Conservation (phyloP, 2,329 filamentous ascomycete species). For the Dissoconium aciculare region DNA sequence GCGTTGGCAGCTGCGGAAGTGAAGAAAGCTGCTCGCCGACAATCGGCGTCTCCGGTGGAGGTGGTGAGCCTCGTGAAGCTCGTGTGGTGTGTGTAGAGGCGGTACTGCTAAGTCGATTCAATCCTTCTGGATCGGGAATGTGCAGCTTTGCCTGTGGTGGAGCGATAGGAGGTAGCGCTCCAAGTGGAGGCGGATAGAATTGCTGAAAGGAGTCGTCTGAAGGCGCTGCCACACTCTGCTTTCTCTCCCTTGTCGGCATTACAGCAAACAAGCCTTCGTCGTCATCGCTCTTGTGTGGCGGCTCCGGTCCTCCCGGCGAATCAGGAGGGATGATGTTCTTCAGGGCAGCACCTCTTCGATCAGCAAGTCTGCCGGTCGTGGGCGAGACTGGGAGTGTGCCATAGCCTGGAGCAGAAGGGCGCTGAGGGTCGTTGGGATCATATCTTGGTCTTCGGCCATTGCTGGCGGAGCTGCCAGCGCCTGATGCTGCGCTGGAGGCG, state of each 20-base stretch:
- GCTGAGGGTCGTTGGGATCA: conserved; percentile 34
- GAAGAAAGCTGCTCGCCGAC: conserved; percentile 13
- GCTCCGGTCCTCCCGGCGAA: conserved; percentile 55
- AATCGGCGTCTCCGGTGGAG: conserved; percentile 83
- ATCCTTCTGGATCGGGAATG: conserved; percentile 37
- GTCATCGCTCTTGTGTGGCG: conserved; percentile 56
- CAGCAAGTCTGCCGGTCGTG: conserved; percentile 45
- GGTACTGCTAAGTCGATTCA: conserved; percentile 58
- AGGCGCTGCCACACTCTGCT: conserved; percentile 8
- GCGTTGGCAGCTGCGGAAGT: conserved; percentile 22
- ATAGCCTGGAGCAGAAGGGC: conserved; percentile 34
- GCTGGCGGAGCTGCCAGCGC: conserved; percentile 13
- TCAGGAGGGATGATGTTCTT: conserved; percentile 65
- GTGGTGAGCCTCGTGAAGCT: conserved; percentile 81
- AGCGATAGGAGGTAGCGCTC: conserved; percentile 11
- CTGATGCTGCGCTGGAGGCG: conserved; percentile 8
- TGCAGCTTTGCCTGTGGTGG: conserved; percentile 27
- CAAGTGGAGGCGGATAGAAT: conserved; percentile 43
- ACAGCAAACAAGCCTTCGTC: conserved; percentile 55
- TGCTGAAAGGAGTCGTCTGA: conserved; percentile 32
- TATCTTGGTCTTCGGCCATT: conserved; percentile 26
- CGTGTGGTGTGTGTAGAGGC: conserved; percentile 87
- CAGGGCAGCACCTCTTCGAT: conserved; percentile 66
- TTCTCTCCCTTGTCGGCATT: conserved; percentile 10
- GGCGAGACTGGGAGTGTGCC: conserved; percentile 23